These are phyloP conservation scores for Acarospora socialis DNA, from an alignment of 2,329 filamentous ascomycete species.

Conservation along the genomic window DNA sequence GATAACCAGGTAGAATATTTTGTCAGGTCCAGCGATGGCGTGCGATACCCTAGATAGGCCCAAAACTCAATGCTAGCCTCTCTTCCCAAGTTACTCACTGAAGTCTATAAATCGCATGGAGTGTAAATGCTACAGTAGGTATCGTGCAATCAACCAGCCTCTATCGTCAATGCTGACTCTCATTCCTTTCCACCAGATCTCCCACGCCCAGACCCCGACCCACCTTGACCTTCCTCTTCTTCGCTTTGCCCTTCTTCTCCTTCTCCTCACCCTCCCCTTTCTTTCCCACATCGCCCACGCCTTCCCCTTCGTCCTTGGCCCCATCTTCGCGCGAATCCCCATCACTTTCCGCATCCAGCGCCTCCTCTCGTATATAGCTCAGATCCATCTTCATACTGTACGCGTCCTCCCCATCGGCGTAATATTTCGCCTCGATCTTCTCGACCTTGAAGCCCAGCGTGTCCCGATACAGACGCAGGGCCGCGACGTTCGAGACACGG, in stretches of 20 bases:
- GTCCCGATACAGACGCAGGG: constrained; percentile 81
- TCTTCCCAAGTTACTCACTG: too few species aligned
- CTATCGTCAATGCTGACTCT: constrained; percentile 20
- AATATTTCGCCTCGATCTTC: constrained; percentile 80
- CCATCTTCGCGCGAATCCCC: constrained; percentile 32
- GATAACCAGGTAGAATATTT: too few species aligned
- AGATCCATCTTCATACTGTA: constrained; percentile 88
- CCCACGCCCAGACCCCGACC: constrained; percentile 67
- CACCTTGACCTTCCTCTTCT: constrained; percentile 50
- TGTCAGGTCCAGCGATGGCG: too few species aligned
- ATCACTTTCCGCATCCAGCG: constrained; percentile 32
- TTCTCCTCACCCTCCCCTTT: constrained; percentile 20
- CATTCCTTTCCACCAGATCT: constrained; percentile 37
- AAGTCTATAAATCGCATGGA: too few species aligned
- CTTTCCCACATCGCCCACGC: constrained; percentile 29
- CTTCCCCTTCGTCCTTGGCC: constrained; percentile 32
- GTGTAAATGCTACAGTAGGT: too few species aligned
- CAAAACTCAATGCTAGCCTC: too few species aligned
- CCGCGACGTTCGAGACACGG: constrained; percentile 81
- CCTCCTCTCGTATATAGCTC: constrained; percentile 38
- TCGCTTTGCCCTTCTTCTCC: constrained; percentile 22
- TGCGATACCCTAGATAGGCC: too few species aligned
- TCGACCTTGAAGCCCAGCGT: constrained; percentile 81
- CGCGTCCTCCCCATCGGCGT: constrained; percentile 94
- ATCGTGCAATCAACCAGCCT: too few species aligned